Base-by-base conservation (phyloP, 73 alveolate genomes). In the Tetrahymena elliotti region DNA sequence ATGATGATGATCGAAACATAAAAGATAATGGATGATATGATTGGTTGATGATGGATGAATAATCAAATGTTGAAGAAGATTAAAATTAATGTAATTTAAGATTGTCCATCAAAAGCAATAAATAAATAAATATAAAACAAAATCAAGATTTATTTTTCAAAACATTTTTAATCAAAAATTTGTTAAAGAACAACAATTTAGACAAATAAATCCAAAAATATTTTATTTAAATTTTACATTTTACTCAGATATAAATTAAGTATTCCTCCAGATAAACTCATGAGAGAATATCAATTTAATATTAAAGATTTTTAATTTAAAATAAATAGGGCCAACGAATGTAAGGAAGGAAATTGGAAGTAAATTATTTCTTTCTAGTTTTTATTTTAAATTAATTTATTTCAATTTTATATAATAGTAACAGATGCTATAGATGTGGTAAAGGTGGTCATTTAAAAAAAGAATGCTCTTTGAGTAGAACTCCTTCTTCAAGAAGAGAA, bases 351-450 rank as follows among this genome's bases (percentile, higher is more conserved):
- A 84, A 94, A 68, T 68, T 68, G 88, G 88, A 68, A 68, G 88
- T 68, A 68, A 68, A 11, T 27, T 68, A 68, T 68, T 68, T 8
- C 1, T 68, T 68, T 6, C 0, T 24, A 18, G n/a, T 0, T 68
- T 40, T 6, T 68, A 11, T 33, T 34, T 93, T 35, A 20, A n/a
- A 33, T 34, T 6, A 37, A 37, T 33, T 38, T 15, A 93, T 4
- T 38, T 84, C 35, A 35, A 93, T 84, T 53, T 88, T 96, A 33
- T 93, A 95, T 33, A 34, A 95, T 27, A 94, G 97, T 15, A 97
- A 96, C 41, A 93, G 97, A 12, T 96, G 98, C 95, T 96, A 96
- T 52, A 96, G 97, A 84, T 96, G 98, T 38, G 96, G 93, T 39
- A 83, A 95, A 37, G 47, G 96, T 27, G 98, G 98, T 10, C 98